These are phyloP conservation scores for Physcomitrium patens DNA, from an alignment of 225 moss, liverwort and hornwort species.

Conservation along the genomic window DNA sequence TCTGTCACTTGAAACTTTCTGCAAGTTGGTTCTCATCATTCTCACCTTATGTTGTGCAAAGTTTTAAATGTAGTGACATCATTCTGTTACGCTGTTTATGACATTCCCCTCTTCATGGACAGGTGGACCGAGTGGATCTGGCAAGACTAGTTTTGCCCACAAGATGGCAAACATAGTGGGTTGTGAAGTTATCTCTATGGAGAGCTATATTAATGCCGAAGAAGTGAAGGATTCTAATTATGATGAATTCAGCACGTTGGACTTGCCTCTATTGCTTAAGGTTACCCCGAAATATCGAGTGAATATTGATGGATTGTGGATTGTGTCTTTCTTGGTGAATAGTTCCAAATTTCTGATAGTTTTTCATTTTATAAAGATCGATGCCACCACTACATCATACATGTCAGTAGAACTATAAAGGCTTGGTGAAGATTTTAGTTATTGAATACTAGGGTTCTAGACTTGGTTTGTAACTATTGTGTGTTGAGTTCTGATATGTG, in stretches of 20 bases:
- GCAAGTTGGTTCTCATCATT: conserved; percentile 20
- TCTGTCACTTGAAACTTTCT: conserved; percentile 20
- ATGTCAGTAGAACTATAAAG: neutral
- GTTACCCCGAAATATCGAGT: conserved; percentile 36
- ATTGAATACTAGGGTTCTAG: conserved; percentile 2
- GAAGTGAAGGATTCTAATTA: conserved; percentile 85
- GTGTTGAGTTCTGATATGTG: conserved; percentile 12
- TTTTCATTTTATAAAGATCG: conserved; percentile 3
- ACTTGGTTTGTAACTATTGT: conserved; percentile 2
- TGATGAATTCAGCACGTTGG: conserved; percentile 79
- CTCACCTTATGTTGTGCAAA: conserved; percentile 9
- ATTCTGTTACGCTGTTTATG: conserved; percentile 23
- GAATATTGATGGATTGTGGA: conserved; percentile 15
- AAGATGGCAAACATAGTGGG: conserved; percentile 95
- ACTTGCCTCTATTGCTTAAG: conserved; percentile 79
- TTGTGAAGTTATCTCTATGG: conserved; percentile 89
- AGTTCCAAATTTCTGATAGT: conserved; percentile 21
- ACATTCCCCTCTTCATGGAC: conserved; percentile 32
- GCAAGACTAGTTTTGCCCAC: conserved; percentile 88
- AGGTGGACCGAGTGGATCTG: conserved; percentile 94
- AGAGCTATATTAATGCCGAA: conserved; percentile 81
- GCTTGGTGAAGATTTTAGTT: conserved; percentile 16
- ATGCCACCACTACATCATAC: neutral
- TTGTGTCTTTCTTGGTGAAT: conserved; percentile 8
- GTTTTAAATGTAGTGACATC: conserved; percentile 1